Evolutionary conservation across 352 stramenopile genomes (phyloP).

Genomic region (Phytophthora fragariae): DNA sequence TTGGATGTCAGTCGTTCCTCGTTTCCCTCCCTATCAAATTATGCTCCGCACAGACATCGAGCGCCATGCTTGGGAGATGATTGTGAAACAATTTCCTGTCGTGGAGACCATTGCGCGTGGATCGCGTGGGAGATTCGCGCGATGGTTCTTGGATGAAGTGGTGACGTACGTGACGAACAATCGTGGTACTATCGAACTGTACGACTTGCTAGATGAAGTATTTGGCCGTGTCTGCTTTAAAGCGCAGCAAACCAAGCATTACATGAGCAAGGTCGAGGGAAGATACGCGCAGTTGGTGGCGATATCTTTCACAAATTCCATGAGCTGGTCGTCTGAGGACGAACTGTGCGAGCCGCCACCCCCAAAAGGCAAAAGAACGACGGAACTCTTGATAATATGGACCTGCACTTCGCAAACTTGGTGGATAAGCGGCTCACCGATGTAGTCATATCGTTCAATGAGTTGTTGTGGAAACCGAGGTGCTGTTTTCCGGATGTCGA

Average conservation of each 20-base stretch:
- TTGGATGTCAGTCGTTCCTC: not conserved
- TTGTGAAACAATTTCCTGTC: not conserved
- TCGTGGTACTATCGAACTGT: not conserved
- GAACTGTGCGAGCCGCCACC: not conserved
- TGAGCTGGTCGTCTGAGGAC: not conserved
- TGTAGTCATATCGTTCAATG: conserved; percentile 3
- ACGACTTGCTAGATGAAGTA: not conserved
- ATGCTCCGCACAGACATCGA: not conserved
- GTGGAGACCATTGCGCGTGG: not conserved
- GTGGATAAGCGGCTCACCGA: conserved; percentile 8
- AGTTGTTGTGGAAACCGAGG: not conserved
- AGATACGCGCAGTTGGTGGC: not conserved
- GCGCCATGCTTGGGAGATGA: not conserved
- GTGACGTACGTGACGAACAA: not conserved
- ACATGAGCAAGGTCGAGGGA: not conserved
- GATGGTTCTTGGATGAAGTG: not conserved
- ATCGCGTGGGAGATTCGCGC: not conserved
- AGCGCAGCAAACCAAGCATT: not conserved
- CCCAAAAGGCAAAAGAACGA: conserved; percentile 2
- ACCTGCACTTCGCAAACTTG: conserved; percentile 26
- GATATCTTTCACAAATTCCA: conserved; percentile 1
- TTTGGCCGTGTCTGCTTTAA: not conserved
- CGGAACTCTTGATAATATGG: not conserved
- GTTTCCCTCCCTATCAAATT: not conserved
- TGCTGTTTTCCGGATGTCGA: not conserved